Conservation (phyloP, 805 yeast species). For the Lipomyces spencermartinsiae region DNA sequence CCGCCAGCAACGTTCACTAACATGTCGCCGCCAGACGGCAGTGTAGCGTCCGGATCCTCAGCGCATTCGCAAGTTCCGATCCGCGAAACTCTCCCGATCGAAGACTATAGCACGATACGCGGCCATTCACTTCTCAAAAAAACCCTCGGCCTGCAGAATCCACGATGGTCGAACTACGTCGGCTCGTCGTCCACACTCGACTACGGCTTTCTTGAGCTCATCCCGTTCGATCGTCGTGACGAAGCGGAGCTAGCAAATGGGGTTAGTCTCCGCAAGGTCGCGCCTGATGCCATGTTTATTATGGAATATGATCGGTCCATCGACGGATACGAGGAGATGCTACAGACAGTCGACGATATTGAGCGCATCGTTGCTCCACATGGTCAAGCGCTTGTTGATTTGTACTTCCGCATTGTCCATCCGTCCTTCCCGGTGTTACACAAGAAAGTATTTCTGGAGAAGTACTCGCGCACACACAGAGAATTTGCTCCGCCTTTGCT, state of each 20-base stretch:
- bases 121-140: slow-evolving; percentile 69
- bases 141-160: slow-evolving; percentile 79
- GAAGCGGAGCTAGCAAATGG: slow-evolving; percentile 76
- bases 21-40: slow-evolving; percentile 11
- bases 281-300: slow-evolving; percentile 75
- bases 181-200: slow-evolving; percentile 91
- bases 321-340: slow-evolving; percentile 69
- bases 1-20: neutral
- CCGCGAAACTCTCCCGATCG: slow-evolving; percentile 54
- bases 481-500: slow-evolving; percentile 90
- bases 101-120: slow-evolving; percentile 69
- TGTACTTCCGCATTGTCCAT: slow-evolving; percentile 84
- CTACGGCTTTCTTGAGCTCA: slow-evolving; percentile 65
- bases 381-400: slow-evolving; percentile 71
- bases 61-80: slow-evolving; percentile 13
- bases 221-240: slow-evolving; percentile 72
- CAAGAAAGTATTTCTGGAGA: slow-evolving; percentile 88
- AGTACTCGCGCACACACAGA: slow-evolving; percentile 86
- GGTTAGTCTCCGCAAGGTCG: slow-evolving; percentile 77
- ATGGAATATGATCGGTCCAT: slow-evolving; percentile 76
- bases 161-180: slow-evolving; percentile 85
- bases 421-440: slow-evolving; percentile 92
- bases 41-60: neutral
- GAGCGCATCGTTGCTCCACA: slow-evolving; percentile 90
- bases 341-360: slow-evolving; percentile 79